Evolutionary conservation across 108 stramenopile genomes (phyloP), one percentile per base, ranked within the genome.

Genomic region (Fistulifera pelliculosa): DNA sequence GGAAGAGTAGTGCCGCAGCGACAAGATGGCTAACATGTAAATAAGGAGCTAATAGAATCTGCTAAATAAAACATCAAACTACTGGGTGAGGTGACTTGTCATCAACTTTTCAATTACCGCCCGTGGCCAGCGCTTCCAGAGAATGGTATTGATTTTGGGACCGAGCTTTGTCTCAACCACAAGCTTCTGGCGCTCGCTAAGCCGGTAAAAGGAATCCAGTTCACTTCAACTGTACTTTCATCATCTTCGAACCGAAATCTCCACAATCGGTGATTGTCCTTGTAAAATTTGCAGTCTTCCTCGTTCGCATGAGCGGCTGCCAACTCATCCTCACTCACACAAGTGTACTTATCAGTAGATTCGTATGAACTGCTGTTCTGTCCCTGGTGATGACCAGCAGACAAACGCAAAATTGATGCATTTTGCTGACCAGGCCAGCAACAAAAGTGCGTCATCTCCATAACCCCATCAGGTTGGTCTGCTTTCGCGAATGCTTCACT

Each of bases 61-160:
- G 11, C 44, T 45, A 45, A 45, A 45, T 11, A 21, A 17, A 17
- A 17, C 11, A 19, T 45, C 11, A 45, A 3, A 51, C 23, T 7
- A 27, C 21, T 5, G n/a, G 6, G 16, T 57, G 7, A 47, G n/a
- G 42, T 41, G 15, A 57, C 4, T 16, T 39, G 56, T 15, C 12
- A 47, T 56, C 42, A 52, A 83, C 76, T 16, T 67, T 66, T 79
- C 65, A 2, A 85, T 65, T 3, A 50, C 68, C 1, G 83, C 79
- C 17, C 62, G 14, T 0, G 87, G 87, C 83, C 83, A 91, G 24
- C 83, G 72, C 31, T 60, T 82, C 54, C 80, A 72, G 12, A 87
- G 52, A 52, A 86, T 63, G 1, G 38, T 42, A 56, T 74, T 70
- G 49, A 91, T 80, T 39, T 75, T 76, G 12, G 85, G 78, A 21